Percentiles rank a stretch among this genome's conserved stretches.
Evolutionary conservation across 768 basidiomycete genomes (phyloP).

Genomic region (Hygrocybe coccinea): DNA sequence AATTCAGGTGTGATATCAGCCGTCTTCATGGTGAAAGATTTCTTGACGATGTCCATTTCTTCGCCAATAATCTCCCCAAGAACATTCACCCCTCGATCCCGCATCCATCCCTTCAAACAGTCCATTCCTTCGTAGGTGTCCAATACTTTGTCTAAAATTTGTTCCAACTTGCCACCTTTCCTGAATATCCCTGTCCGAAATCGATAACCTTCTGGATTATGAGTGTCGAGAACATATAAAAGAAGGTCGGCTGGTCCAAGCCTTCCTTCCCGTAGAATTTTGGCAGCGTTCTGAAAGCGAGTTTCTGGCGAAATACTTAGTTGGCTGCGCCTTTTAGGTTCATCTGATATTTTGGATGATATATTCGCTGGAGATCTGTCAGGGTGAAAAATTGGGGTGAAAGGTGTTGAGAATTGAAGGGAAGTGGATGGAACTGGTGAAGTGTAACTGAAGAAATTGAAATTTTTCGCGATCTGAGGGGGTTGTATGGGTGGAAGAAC

Average conservation of each 20-base stretch:
- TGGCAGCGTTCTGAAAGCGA: not conserved
- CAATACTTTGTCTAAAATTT: not conserved
- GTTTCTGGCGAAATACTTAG: not conserved
- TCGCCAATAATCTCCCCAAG: not conserved
- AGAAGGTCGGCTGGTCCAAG: not conserved
- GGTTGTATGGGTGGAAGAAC: too few species aligned
- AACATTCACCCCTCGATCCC: not conserved
- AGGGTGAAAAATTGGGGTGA: too few species aligned
- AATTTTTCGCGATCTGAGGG: too few species aligned
- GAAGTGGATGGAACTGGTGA: too few species aligned
- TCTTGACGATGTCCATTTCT: constrained; percentile 4
- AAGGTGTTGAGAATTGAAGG: too few species aligned
- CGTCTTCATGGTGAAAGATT: not conserved
- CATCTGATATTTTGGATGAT: too few species aligned
- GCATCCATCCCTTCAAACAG: not conserved
- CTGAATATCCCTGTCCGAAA: not conserved
- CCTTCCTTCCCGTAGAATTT: constrained; percentile 5
- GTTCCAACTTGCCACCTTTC: not conserved
- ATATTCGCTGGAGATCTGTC: too few species aligned
- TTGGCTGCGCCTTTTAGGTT: not conserved
- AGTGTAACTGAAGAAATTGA: too few species aligned
- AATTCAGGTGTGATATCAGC: not conserved
- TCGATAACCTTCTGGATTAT: not conserved
- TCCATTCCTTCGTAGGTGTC: not conserved
- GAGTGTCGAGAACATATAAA: not conserved